Conservation (phyloP, 805 yeast species). For the Candida insectalens region DNA sequence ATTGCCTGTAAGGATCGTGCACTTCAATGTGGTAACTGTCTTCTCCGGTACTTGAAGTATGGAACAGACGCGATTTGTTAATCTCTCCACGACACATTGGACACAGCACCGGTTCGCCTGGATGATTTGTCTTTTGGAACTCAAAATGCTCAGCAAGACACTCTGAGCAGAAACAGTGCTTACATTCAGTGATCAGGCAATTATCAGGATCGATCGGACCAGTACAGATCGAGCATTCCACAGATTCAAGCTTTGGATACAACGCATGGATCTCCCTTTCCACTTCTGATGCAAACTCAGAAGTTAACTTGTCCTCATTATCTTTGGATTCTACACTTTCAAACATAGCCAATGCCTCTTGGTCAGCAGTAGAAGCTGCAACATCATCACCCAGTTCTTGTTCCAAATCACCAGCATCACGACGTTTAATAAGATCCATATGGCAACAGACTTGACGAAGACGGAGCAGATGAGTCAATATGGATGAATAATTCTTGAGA, state of each 20-base stretch:
- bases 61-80: slow-evolving; percentile 26
- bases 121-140: slow-evolving; percentile 33
- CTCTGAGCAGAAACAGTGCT: slow-evolving; percentile 66
- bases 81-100: slow-evolving; percentile 66
- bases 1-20: slow-evolving; percentile 42
- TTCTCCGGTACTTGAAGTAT: slow-evolving; percentile 6
- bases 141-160: slow-evolving; percentile 71
- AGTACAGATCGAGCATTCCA: slow-evolving; percentile 81
- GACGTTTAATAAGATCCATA: slow-evolving; percentile 43
- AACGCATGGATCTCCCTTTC: slow-evolving; percentile 22
- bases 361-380: slow-evolving; percentile 8
- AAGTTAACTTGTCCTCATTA: slow-evolving; percentile 12
- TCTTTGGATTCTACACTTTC: slow-evolving; percentile 17
- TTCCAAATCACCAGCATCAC: slow-evolving; percentile 27
- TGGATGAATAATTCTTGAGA: slow-evolving; percentile 65
- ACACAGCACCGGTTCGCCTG: slow-evolving; percentile 40
- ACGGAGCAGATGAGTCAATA: slow-evolving; percentile 73
- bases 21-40: slow-evolving; percentile 23
- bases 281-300: slow-evolving; percentile 15
- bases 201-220: slow-evolving; percentile 47
- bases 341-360: slow-evolving; percentile 16
- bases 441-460: slow-evolving; percentile 88
- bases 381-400: slow-evolving; percentile 33
- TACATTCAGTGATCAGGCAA: slow-evolving; percentile 57
- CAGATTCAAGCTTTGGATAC: slow-evolving; percentile 28